Evolutionary conservation across 805 yeast genomes (phyloP), one percentile per base, ranked within the genome.

Genomic region (Cyberlindnera misumaiensis): DNA sequence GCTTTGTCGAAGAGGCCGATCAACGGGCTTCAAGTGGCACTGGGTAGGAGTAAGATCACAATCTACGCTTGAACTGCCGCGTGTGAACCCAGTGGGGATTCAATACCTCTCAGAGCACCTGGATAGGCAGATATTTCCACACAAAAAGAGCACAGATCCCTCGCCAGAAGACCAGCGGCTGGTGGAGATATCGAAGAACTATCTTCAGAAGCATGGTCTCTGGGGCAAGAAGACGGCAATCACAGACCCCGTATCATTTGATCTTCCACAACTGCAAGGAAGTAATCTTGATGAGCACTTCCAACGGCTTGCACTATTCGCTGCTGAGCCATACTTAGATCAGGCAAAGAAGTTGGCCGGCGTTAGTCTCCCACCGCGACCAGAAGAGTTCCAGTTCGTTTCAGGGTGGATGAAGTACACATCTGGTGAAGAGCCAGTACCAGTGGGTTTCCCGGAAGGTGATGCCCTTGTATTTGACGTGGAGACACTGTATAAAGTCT

Each of bases 361-460:
- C 1, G 44, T 58, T 48, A 64, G 45, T 13, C 49, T 61, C 35
- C 73, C 75, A 0, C 34, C 39, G 11, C 50, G 41, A 36, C 86
- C 88, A 0, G 36, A 49, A 5, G 40, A 62, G 3, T 86, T 95
- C 88, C 39, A 59, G 2, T 56, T 73, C 36, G 54, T 65, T 47
- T 59, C 85, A 3, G 97, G 98, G 7, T 93, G 97, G 97, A 68
- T 75, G 13, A 67, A 82, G 49, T 90, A 93, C 57, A 63, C 65
- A 0, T 65, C 65, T 0, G 80, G 80, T 1, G 54, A 63, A 38
- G 39, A 38, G 0, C 88, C 95, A 0, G 59, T 60, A 15, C 42
- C 54, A 0, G 96, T 93, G 0, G 66, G 65, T 0, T 80, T 62
- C 49, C 98, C 98, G 0, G 51, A 47, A 27, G 97, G 85, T 41